Evolutionary conservation across 2,329 filamentous ascomycete species (phyloP).

Genomic region (Nigrograna mackinnonii): DNA sequence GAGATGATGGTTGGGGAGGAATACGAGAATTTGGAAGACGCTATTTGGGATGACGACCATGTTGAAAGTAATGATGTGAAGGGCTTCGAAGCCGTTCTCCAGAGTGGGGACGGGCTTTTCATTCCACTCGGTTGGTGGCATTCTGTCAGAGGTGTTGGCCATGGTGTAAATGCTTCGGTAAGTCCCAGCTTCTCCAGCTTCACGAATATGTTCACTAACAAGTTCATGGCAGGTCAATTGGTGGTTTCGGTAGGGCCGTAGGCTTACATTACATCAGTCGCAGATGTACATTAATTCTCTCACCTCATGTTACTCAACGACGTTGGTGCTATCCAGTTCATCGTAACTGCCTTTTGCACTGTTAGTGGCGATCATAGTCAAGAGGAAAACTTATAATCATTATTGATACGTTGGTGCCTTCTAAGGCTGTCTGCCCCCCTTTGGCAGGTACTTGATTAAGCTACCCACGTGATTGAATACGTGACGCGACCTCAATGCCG

Average conservation of each 20-base stretch:
- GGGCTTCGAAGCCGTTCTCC: slow-evolving; percentile 51
- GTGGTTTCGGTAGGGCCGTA: slow-evolving; percentile 86
- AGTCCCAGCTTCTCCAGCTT: slow-evolving; percentile 6
- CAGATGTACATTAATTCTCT: too few relatives aligned
- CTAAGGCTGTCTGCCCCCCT: too few relatives aligned
- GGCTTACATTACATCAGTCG: too few relatives aligned
- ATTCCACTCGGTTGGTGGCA: slow-evolving; percentile 90
- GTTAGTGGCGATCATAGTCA: too few relatives aligned
- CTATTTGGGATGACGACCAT: slow-evolving; percentile 64
- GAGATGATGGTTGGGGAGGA: slow-evolving; percentile 93
- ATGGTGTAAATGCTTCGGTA: slow-evolving; percentile 62
- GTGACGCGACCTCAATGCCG: too few relatives aligned
- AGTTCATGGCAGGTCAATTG: slow-evolving; percentile 64
- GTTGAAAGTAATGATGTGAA: slow-evolving; percentile 10
- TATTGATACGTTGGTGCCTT: too few relatives aligned
- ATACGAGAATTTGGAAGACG: slow-evolving; percentile 65
- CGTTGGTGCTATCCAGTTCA: too few relatives aligned
- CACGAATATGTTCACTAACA: slow-evolving; percentile 19
- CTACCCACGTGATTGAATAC: too few relatives aligned
- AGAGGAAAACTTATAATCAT: too few relatives aligned
- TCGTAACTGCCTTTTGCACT: too few relatives aligned
- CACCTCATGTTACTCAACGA: too few relatives aligned
- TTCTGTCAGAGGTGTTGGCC: slow-evolving; percentile 69
- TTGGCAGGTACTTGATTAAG: too few relatives aligned
- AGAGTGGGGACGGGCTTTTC: slow-evolving; percentile 72